A percentile compares a stretch with the other conserved stretches of the same genome.
Evolutionary conservation across 352 stramenopile genomes (phyloP).

Genomic region (Globisporangium megalacanthum): DNA sequence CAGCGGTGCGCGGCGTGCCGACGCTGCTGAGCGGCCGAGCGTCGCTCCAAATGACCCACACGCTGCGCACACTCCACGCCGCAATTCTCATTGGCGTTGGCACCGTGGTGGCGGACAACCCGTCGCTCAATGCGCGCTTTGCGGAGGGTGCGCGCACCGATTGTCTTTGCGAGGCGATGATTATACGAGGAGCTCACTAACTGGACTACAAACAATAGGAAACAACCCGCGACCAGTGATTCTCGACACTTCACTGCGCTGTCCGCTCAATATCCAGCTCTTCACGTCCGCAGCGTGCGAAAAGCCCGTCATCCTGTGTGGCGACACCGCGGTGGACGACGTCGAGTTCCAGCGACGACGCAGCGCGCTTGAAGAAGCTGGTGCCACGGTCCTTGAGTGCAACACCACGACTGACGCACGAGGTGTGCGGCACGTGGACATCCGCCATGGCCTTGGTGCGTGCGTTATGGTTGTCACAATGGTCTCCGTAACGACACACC

Average conservation of each 20-base stretch:
- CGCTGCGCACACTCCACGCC: constrained; percentile 78
- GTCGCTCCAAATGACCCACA: constrained; percentile 87
- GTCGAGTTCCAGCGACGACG: constrained; percentile 28
- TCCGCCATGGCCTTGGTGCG: constrained; percentile 55
- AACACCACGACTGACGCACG: constrained; percentile 9
- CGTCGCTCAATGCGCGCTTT: constrained; percentile 75
- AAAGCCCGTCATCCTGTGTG: constrained; percentile 67
- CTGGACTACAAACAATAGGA: constrained; percentile 18
- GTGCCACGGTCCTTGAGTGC: constrained; percentile 43
- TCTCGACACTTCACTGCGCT: constrained; percentile 63
- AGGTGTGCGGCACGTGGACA: constrained; percentile 37
- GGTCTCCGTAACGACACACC: neutral
- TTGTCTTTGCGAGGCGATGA: neutral
- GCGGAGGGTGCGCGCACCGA: constrained; percentile 27
- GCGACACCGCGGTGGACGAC: constrained; percentile 19
- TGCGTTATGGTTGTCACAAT: neutral
- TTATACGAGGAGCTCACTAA: neutral
- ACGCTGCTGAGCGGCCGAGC: constrained; percentile 60
- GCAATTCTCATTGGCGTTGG: constrained; percentile 86
- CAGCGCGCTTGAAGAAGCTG: constrained; percentile 31
- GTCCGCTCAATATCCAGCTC: constrained; percentile 64
- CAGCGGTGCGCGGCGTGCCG: constrained; percentile 53
- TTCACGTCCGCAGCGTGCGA: constrained; percentile 62
- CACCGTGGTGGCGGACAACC: constrained; percentile 84
- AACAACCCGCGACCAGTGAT: constrained; percentile 68